Percentiles rank a stretch among this genome's conserved stretches.
Conservation (phyloP, 257 asterid genomes). For the Ilex aquifolium region DNA sequence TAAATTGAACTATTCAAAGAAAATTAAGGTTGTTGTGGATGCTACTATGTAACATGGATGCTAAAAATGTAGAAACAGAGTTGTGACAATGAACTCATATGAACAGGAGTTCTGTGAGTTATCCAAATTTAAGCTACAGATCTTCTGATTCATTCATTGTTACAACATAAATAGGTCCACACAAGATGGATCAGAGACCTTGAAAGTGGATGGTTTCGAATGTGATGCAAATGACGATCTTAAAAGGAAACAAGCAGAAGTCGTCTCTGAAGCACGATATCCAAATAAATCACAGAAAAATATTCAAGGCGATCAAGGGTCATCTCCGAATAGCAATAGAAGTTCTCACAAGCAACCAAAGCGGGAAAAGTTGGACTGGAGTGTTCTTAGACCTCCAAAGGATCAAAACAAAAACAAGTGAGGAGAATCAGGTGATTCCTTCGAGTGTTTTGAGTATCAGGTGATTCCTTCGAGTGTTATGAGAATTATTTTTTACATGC, state of each 20-base stretch:
- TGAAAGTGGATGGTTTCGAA: slow-evolving; percentile 29
- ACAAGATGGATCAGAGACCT: slow-evolving; percentile 21
- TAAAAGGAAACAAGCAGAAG: slow-evolving; percentile 50
- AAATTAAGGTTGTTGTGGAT: too few species aligned
- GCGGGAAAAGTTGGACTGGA: slow-evolving; percentile 73
- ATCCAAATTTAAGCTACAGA: neutral
- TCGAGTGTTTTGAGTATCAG: too few species aligned
- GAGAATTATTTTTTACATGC: too few species aligned
- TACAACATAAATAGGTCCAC: slow-evolving; percentile 51
- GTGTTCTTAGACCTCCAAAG: slow-evolving; percentile 62
- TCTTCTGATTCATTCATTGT: slow-evolving; percentile 5
- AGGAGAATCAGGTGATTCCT: slow-evolving; percentile 15
- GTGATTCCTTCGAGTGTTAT: too few species aligned
- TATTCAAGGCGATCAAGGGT: slow-evolving; percentile 19
- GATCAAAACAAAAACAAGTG: slow-evolving; percentile 14
- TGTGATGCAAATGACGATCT: slow-evolving; percentile 28
- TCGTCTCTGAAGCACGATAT: slow-evolving; percentile 22
- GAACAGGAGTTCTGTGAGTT: too few species aligned
- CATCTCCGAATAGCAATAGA: slow-evolving; percentile 31
- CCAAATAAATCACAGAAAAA: slow-evolving; percentile 40
- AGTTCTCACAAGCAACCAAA: slow-evolving; percentile 43
- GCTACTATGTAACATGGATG: too few species aligned
- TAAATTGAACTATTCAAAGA: too few species aligned
- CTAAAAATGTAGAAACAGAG: too few species aligned
- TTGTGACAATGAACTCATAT: too few species aligned